Evolutionary conservation across 495 filamentous ascomycete species (phyloP), one percentile per base, ranked within the genome.

Genomic region (Cercophora samala): DNA sequence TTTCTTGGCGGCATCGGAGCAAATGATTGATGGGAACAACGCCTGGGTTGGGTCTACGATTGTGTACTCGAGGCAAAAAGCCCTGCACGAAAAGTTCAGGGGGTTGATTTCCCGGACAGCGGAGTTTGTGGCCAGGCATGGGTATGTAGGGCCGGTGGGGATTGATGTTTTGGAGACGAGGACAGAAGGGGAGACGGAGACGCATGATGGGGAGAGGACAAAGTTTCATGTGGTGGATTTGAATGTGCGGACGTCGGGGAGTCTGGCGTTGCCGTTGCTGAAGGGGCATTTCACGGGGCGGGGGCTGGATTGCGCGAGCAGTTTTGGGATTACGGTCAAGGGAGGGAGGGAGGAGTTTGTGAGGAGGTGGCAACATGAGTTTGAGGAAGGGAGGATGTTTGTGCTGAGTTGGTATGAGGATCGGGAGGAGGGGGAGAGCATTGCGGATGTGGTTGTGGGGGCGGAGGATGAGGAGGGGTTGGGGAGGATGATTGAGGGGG

Each of bases 221-320:
- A 62, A 22, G 63, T 66, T 68, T 17, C 64, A 72, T 17, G 70
- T 78, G 18, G 75, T 79, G 22, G 77, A 78, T 25, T 52, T 79
- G 42, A 79, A 79, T 53, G 76, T 73, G 19, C 64, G 77, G 25
- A 76, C 76, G 18, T 74, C 72, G 24, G 77, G 77, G 5, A 75
- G 69, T 2, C 46, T 77, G 22, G 52, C 62, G 24, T 60, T 78
- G 58, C 68, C 70, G 26, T 59, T 78, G 54, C 60, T 78, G 22
- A 60, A 63, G 13, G 64, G 65, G 4, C 74, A 76, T 53, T 76
- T 74, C 42, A 55, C 54, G 3, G 54, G 22, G 29, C 62, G 68
- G 63, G 70, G 68, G 8, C 18, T 76, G 65, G 32, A 18, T 29
- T 77, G 73, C 53, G 74, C 72, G 22, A 70, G 68, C 24, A 71